phyloP scores from a whole-genome alignment of 495 filamentous ascomycete species.

The Massariosphaeria phaeospora region DNA sequence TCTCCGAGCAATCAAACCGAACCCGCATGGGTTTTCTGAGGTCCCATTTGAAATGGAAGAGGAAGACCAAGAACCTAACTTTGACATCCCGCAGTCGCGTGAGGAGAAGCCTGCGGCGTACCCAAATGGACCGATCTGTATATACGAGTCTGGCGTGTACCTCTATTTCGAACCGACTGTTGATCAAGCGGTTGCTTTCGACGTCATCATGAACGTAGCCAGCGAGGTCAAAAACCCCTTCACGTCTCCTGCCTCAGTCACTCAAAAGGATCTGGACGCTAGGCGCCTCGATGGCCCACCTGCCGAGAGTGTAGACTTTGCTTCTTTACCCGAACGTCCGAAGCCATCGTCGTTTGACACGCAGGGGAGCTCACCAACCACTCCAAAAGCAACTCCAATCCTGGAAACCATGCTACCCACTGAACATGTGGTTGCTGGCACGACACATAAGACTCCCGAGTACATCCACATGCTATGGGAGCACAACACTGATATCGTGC shows the following conservation, averaged over 20 bases:
- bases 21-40: conserved; percentile 37
- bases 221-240: conserved; percentile 93
- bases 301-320: conserved; percentile 29
- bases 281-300: conserved; percentile 35
- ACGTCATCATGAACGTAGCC: conserved; percentile 92
- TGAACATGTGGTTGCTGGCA: conserved; percentile 40
- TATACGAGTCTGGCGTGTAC: conserved; percentile 89
- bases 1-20: conserved; percentile 40
- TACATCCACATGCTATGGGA: conserved; percentile 97
- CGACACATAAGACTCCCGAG: conserved; percentile 56
- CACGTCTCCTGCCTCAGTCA: conserved; percentile 28
- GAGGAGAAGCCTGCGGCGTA: conserved; percentile 89
- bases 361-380: conserved; percentile 36
- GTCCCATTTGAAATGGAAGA: conserved; percentile 32
- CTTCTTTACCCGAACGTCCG: conserved; percentile 12
- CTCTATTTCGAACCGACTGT: conserved; percentile 86
- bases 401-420: conserved; percentile 9
- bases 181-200: conserved; percentile 78
- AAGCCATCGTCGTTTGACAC: conserved; percentile 18
- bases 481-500: conserved; percentile 91
- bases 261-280: conserved; percentile 37
- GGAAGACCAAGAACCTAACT: conserved; percentile 67
- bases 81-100: conserved; percentile 66
- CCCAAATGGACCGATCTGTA: conserved; percentile 84
- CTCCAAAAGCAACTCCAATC: conserved; percentile 40